Conservation (phyloP, 176 grass and related monocot genomes). For the Leersia perrieri region DNA sequence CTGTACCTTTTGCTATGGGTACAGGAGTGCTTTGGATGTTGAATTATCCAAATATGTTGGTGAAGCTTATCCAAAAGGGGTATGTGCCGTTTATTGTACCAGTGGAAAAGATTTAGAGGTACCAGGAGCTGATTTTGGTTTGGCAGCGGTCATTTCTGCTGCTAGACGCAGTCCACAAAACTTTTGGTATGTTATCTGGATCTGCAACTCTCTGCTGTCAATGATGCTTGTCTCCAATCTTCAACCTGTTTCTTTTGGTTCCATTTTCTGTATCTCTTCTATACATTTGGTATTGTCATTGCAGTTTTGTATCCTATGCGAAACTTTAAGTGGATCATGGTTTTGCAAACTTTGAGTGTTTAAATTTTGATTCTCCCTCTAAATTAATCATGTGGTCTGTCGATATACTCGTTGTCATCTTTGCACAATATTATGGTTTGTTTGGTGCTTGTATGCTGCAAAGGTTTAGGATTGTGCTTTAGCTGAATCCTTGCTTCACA, state of each 20-base stretch:
- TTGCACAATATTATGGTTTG: background rate
- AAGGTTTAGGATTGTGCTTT: constrained; percentile 13
- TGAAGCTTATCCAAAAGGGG: constrained; percentile 91
- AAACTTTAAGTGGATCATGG: background rate
- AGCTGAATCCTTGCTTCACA: constrained; percentile 3
- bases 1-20: constrained; percentile 27
- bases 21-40: constrained; percentile 69
- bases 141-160: constrained; percentile 74
- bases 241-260: background rate
- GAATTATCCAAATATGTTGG: constrained; percentile 84
- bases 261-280: background rate
- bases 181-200: constrained; percentile 66
- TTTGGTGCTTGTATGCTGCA: background rate
- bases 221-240: background rate
- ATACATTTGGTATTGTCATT: background rate
- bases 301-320: background rate
- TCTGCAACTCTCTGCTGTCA: background rate
- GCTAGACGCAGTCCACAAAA: constrained; percentile 83
- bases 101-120: constrained; percentile 77
- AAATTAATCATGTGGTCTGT: constrained; percentile 6
- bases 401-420: background rate
- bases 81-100: constrained; percentile 79
- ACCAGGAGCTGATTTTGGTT: constrained; percentile 84
- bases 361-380: background rate
- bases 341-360: background rate